Evolutionary conservation across 768 basidiomycete genomes (phyloP), one percentile per base, ranked within the genome.

Genomic region (Sarcomyxa edulis): DNA sequence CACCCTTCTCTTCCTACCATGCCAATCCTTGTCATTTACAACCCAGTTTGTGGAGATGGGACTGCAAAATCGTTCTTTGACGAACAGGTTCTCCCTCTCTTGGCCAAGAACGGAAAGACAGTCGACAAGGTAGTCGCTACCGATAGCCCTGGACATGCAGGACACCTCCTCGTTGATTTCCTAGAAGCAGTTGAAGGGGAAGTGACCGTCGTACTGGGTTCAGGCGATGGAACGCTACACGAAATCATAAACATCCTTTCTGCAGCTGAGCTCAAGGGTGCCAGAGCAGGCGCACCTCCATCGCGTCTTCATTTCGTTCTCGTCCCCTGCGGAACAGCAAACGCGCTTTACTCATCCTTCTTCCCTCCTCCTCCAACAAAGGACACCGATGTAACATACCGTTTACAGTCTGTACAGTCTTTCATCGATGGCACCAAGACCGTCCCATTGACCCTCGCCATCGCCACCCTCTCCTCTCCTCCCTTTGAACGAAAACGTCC

Each of bases 171-270:
- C 11, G 43, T 65, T 23, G 51, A 66, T 5, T 62, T 71, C 45
- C 50, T 83, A 34, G 40, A 60, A 7, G 45, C 48, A 29, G 44
- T 51, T 39, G 39, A 54, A 6, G 62, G 37, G 19, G 55, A 57
- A 20, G 42, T 74, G 36, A 71, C 70, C 1, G 53, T 86, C 32
- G 53, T 86, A 35, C 65, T 92, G 18, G 76, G 73, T 11, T 91
- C 93, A 4, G 94, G 94, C 6, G 94, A 98, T 58, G 94, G 94
- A 12, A 96, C 93, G 1, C 66, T 92, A 26, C 89, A 95, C 56
- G 93, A 98, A 50, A 75, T 95, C 45, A 69, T 93, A 53, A 85
- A 84, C 45, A 69, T 69, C 8, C 53, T 89, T 23, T 58, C 66
- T 25, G 51, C 53, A 16, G 47, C 50, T 12, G 24, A 46, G 12